phyloP scores from a whole-genome alignment of 2,329 filamentous ascomycete genomes.

The Scedosporium apiospermum region DNA sequence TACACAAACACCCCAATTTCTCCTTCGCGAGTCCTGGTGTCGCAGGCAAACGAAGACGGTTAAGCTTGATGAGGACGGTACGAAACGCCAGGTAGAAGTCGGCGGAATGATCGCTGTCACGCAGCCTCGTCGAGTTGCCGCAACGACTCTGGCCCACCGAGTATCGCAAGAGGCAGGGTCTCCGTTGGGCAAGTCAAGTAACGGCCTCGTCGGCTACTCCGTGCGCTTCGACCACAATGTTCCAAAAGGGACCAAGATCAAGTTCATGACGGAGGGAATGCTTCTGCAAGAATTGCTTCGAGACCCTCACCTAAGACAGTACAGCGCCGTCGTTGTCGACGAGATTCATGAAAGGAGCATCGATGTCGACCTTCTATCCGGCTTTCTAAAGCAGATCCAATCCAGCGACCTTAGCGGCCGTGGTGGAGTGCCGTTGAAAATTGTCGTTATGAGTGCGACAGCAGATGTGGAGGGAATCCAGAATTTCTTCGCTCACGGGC shows the following conservation, averaged over 20 bases:
- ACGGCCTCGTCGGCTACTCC: slow-evolving; percentile 71
- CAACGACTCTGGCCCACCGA: slow-evolving; percentile 79
- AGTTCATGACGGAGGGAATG: slow-evolving; percentile 95
- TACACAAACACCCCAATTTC: slow-evolving; percentile 90
- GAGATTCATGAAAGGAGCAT: slow-evolving; percentile 95
- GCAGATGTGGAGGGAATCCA: slow-evolving; percentile 74
- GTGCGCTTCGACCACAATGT: slow-evolving; percentile 88
- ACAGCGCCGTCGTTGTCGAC: slow-evolving; percentile 86
- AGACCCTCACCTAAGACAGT: slow-evolving; percentile 72
- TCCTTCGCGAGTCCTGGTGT: slow-evolving; percentile 74
- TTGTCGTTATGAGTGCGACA: slow-evolving; percentile 95
- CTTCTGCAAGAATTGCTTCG: slow-evolving; percentile 85
- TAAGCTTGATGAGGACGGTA: slow-evolving; percentile 23
- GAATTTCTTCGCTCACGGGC: slow-evolving; percentile 56
- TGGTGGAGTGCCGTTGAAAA: slow-evolving; percentile 68
- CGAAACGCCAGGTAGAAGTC: slow-evolving; percentile 36
- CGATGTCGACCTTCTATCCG: slow-evolving; percentile 84
- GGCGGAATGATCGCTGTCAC: slow-evolving; percentile 90
- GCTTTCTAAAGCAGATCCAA: slow-evolving; percentile 76
- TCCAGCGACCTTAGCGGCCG: slow-evolving; percentile 51
- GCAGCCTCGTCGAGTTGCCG: slow-evolving; percentile 86
- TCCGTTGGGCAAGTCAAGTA: slow-evolving; percentile 32
- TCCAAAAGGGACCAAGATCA: slow-evolving; percentile 75
- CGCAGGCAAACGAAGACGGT: slow-evolving; percentile 29
- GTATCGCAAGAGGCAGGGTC: slow-evolving; percentile 69